Evolutionary conservation across 805 yeast genomes (phyloP), one percentile per base, ranked within the genome.

Genomic region (Pichia scutulata): DNA sequence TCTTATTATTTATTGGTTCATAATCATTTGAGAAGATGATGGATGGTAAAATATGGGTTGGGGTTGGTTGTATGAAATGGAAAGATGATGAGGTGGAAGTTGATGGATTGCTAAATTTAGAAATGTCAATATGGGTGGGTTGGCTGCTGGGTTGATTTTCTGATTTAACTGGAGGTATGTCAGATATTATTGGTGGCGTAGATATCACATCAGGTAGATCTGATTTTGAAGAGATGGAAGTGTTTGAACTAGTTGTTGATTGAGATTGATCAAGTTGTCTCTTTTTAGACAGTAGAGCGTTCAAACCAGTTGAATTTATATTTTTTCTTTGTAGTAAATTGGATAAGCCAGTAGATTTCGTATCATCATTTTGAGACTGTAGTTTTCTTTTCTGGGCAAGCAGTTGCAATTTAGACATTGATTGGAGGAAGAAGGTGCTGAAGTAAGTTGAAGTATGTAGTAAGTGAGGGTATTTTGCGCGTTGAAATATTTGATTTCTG

Each of bases 401-500:
- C n/a, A 44, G 47, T 28, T 57, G 58, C 22, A 57, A 16, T 49
- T 57, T 57, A 1, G 60, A 57, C 56, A 57, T 54, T 25, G 8
- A 18, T 2, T 19, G 19, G 24, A 8, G 18, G 14, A 43, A 16
- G 30, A 41, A 41, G 33, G 25, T 13, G n/a, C n/a, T n/a, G n/a
- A n/a, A n/a, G n/a, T n/a, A n/a, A n/a, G n/a, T n/a, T n/a, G n/a
- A n/a, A n/a, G n/a, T n/a, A n/a, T n/a, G n/a, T n/a, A n/a, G n/a
- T n/a, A n/a, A n/a, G 19, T 33, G 42, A 21, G 6, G 36, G n/a
- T 18, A 24, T 16, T 7, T 28, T 44, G 24, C 26, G 40, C 25
- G 25, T 43, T 19, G 46, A 43, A 26, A 26, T 26, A 8, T 30
- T 14, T 9, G n/a, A 30, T n/a, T n/a, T n/a, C n/a, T n/a, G n/a